Evolutionary conservation across 73 alveolate species (phyloP).

Genomic region (Paramecium tetraurelia): DNA sequence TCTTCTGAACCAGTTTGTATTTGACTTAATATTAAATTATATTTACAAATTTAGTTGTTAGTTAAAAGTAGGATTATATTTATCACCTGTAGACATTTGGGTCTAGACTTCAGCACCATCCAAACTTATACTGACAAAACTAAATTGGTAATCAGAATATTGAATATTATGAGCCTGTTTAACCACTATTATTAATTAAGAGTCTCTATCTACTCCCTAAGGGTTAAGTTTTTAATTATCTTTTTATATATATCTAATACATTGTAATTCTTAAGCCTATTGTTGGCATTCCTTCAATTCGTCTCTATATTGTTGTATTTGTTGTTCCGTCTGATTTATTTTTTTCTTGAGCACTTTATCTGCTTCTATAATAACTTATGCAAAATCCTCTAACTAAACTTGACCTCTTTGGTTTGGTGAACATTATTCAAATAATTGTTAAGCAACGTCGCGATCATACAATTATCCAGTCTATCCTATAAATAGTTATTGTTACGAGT

Average conservation of each 20-base stretch:
- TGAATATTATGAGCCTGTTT: neutral
- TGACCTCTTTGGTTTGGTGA: constrained; percentile 2
- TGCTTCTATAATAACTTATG: neutral
- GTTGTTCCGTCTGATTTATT: neutral
- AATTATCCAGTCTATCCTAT: neutral
- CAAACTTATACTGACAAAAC: neutral
- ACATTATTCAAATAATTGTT: constrained; percentile 33
- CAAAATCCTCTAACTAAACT: constrained; percentile 12
- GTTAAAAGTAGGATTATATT: neutral
- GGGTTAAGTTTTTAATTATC: neutral
- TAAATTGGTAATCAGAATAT: neutral
- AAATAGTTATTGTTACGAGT: neutral
- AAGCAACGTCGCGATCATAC: constrained; percentile 42
- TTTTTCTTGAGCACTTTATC: constrained; percentile 37
- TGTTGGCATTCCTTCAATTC: constrained; percentile 2
- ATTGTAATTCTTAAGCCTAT: neutral
- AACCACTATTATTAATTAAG: neutral
- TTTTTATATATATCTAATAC: neutral
- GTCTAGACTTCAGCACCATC: neutral
- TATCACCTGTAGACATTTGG: neutral
- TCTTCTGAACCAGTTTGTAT: constrained; percentile 22
- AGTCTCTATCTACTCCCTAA: constrained; percentile 42
- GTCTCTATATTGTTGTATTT: neutral
- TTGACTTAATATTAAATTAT: neutral
- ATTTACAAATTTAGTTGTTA: neutral